A percentile compares a stretch with the other conserved stretches of the same genome.
Conservation (phyloP, 352 stramenopile genomes). For the Globisporangium rhizosaccharum region DNA sequence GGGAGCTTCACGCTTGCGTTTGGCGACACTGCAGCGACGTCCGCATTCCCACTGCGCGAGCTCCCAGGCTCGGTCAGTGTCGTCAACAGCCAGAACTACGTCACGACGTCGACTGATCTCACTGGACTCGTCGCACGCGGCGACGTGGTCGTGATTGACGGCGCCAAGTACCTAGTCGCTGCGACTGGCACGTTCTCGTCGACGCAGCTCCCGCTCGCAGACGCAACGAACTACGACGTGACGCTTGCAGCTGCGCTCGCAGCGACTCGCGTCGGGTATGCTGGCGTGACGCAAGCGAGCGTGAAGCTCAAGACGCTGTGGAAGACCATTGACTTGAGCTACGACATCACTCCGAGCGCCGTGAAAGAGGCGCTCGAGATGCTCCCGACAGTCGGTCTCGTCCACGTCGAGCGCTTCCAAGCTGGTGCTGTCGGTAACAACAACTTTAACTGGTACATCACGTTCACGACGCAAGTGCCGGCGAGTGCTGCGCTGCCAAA, state of each 20-base stretch:
- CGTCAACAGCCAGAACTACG: slow-evolving; percentile 40
- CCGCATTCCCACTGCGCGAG: slow-evolving; percentile 15
- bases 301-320: slow-evolving; percentile 43
- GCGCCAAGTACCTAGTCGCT: slow-evolving; percentile 71
- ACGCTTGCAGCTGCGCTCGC: slow-evolving; percentile 24
- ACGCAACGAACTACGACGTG: slow-evolving; percentile 20
- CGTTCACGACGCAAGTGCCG: slow-evolving; percentile 73
- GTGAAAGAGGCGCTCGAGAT: slow-evolving; percentile 83
- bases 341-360: slow-evolving; percentile 45
- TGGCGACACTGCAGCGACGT: slow-evolving; percentile 18
- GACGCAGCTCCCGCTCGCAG: slow-evolving; percentile 52
- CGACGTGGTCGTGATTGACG: slow-evolving; percentile 78
- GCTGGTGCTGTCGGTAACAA: slow-evolving; percentile 35
- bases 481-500: slow-evolving; percentile 25
- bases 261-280: slow-evolving; percentile 23
- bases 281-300: slow-evolving; percentile 36
- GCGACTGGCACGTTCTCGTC: slow-evolving; percentile 65
- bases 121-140: slow-evolving; percentile 79
- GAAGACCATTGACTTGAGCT: slow-evolving; percentile 48
- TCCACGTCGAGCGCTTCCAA: slow-evolving; percentile 85
- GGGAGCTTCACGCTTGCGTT: slow-evolving; percentile 70
- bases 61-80: slow-evolving; percentile 54
- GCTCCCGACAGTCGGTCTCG: slow-evolving; percentile 83
- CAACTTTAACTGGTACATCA: slow-evolving; percentile 88
- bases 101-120: slow-evolving; percentile 86